These are phyloP conservation scores for Trametes coccinea DNA, from an alignment of 768 basidiomycete genomes.

Conservation along the genomic window DNA sequence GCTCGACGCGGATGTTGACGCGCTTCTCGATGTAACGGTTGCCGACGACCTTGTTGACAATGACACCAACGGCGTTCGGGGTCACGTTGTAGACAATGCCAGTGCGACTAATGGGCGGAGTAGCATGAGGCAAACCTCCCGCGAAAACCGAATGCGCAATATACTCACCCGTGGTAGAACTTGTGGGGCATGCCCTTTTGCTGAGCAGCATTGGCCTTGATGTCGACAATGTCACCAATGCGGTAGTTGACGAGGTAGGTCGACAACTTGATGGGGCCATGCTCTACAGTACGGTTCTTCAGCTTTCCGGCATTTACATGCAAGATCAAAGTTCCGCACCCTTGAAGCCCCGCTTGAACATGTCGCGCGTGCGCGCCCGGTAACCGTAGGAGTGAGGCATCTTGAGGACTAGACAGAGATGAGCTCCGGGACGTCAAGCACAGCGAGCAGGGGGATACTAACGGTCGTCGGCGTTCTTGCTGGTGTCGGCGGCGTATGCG, in stretches of 20 bases:
- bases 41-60: slow-evolving; percentile 97
- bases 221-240: slow-evolving; percentile 98
- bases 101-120: slow-evolving; percentile 66
- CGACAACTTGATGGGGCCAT: slow-evolving; percentile 87
- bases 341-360: slow-evolving; percentile 99
- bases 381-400: slow-evolving; percentile 99
- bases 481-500: slow-evolving; percentile 41
- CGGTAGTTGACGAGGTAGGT: slow-evolving; percentile 93
- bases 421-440: slow-evolving; percentile 16
- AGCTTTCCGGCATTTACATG: slow-evolving; percentile 11
- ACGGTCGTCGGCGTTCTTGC: slow-evolving; percentile 49
- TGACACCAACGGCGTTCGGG: slow-evolving; percentile 90
- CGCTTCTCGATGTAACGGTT: slow-evolving; percentile 99
- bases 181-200: slow-evolving; percentile 99
- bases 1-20: slow-evolving; percentile 97
- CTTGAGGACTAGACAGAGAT: slow-evolving; percentile 52
- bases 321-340: slow-evolving; percentile 49
- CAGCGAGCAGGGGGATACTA: slow-evolving; percentile 34
- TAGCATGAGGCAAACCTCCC: not conserved
- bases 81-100: slow-evolving; percentile 99
- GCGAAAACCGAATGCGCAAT: not conserved
- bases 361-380: slow-evolving; percentile 99
- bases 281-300: slow-evolving; percentile 52
- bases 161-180: slow-evolving; percentile 90
- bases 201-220: slow-evolving; percentile 98